A percentile compares a stretch with the other conserved stretches of the same genome.
phyloP scores from a whole-genome alignment of 257 asterid genomes.

The Salvia rosmarinus region DNA sequence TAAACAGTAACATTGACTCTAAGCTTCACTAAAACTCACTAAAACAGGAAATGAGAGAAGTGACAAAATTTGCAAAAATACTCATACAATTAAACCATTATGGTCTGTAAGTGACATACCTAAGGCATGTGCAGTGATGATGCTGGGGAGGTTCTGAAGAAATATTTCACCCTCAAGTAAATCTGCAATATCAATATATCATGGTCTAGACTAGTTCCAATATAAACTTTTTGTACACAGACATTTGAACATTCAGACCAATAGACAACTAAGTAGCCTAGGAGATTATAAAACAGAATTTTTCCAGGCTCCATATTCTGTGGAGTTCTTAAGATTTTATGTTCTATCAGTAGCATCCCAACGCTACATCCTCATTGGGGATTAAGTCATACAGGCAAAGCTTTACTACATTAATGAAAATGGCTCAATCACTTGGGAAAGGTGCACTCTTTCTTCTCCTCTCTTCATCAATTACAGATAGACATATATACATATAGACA shows the following conservation, averaged over 20 bases:
- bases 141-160: constrained; percentile 98
- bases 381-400: too few species aligned
- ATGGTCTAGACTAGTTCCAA: constrained; percentile 26
- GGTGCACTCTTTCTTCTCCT: too few species aligned
- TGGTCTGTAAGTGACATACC: constrained; percentile 52
- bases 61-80: neutral
- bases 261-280: neutral
- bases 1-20: neutral
- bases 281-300: neutral
- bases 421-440: too few species aligned
- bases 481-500: neutral
- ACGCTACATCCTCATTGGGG: too few species aligned
- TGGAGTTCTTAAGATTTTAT: too few species aligned
- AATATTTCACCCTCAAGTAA: constrained; percentile 95
- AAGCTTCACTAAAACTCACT: constrained; percentile 6
- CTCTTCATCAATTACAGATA: too few species aligned
- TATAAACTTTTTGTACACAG: neutral
- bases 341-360: too few species aligned
- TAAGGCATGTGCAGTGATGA: constrained; percentile 82
- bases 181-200: constrained; percentile 53
- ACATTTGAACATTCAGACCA: constrained; percentile 15
- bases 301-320: too few species aligned
- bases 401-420: too few species aligned
- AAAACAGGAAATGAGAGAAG: neutral
- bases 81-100: neutral